Conservation (phyloP, 1,284 basidiomycete species). For the Porodaedalea pini region DNA sequence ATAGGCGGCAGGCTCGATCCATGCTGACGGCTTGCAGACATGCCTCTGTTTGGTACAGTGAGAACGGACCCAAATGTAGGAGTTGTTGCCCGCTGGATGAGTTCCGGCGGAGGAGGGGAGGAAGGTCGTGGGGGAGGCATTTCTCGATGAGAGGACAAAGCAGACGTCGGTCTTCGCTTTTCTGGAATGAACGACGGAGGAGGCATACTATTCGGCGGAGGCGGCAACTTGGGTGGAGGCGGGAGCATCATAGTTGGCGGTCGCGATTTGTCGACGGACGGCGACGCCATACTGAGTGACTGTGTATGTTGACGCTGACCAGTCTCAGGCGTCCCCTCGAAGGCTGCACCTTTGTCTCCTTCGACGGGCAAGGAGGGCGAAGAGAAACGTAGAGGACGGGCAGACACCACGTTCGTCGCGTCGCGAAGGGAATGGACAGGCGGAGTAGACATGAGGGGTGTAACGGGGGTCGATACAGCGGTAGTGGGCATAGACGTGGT, state of each 20-base stretch:
- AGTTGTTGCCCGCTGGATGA: conserved; percentile 82
- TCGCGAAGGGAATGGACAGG: conserved; percentile 44
- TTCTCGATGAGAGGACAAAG: conserved; percentile 46
- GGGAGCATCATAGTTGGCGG: conserved; percentile 85
- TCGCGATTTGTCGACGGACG: conserved; percentile 67
- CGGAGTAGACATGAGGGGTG: conserved; percentile 32
- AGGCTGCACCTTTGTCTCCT: conserved; percentile 47
- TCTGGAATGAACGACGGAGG: conserved; percentile 75
- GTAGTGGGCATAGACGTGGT: conserved; percentile 36
- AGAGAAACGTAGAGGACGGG: conserved; percentile 32
- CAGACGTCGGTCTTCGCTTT: conserved; percentile 51
- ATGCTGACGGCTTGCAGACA: conserved; percentile 48
- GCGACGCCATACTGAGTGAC: conserved; percentile 34
- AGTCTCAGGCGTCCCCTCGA: conserved; percentile 43
- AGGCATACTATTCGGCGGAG: conserved; percentile 68
- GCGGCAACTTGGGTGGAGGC: conserved; percentile 78
- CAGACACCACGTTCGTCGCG: conserved; percentile 37
- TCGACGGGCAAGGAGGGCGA: conserved; percentile 34
- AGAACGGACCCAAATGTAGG: conserved; percentile 69
- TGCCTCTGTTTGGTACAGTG: conserved; percentile 49
- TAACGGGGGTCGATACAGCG: conserved; percentile 29
- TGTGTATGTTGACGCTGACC: conserved; percentile 49
- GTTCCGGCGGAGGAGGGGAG: conserved; percentile 85
- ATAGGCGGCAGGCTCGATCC: conserved; percentile 71
- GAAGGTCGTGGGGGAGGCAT: conserved; percentile 76